A percentile compares a stretch with the other conserved stretches of the same genome.
Conservation (phyloP, 2,329 filamentous ascomycete genomes). For the Penicillium digitatum region DNA sequence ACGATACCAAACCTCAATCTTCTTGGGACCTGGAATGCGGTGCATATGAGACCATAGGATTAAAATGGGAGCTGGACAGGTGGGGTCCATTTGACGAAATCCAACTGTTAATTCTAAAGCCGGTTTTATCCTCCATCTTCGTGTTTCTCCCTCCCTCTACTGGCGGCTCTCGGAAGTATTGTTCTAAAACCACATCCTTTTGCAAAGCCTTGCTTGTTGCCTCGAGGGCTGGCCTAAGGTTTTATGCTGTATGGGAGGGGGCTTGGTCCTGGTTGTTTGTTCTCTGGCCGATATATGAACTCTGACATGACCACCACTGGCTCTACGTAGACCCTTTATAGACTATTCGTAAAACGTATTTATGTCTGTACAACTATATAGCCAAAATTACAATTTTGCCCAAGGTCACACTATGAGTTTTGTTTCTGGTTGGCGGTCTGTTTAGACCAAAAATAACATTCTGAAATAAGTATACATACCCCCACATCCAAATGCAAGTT, state of each 20-base stretch:
- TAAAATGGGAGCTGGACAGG: slow-evolving; percentile 16
- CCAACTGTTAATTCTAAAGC: slow-evolving; percentile 27
- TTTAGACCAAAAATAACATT: too few relatives aligned
- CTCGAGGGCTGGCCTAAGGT: background rate
- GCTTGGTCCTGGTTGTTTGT: slow-evolving; percentile 5
- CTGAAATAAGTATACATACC: too few relatives aligned
- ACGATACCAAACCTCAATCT: slow-evolving; percentile 29
- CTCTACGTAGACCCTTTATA: background rate
- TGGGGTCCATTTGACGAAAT: slow-evolving; percentile 25
- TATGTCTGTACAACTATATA: background rate
- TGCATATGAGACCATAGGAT: slow-evolving; percentile 28
- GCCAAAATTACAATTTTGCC: background rate
- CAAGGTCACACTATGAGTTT: background rate
- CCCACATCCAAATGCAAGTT: background rate
- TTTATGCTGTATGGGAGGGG: slow-evolving; percentile 1
- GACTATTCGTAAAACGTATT: background rate
- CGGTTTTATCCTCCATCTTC: slow-evolving; percentile 22
- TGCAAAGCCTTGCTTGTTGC: slow-evolving; percentile 9
- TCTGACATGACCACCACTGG: slow-evolving; percentile 11
- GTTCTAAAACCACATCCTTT: slow-evolving; percentile 20
- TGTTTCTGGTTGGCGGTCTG: background rate
- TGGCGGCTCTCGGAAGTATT: slow-evolving; percentile 25
- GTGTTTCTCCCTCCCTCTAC: slow-evolving; percentile 20
- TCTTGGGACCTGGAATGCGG: slow-evolving; percentile 24
- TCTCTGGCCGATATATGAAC: slow-evolving; percentile 10